These are phyloP conservation scores for Marasmius tenuissimus DNA, from an alignment of 1,284 basidiomycete genomes.

Conservation along the genomic window DNA sequence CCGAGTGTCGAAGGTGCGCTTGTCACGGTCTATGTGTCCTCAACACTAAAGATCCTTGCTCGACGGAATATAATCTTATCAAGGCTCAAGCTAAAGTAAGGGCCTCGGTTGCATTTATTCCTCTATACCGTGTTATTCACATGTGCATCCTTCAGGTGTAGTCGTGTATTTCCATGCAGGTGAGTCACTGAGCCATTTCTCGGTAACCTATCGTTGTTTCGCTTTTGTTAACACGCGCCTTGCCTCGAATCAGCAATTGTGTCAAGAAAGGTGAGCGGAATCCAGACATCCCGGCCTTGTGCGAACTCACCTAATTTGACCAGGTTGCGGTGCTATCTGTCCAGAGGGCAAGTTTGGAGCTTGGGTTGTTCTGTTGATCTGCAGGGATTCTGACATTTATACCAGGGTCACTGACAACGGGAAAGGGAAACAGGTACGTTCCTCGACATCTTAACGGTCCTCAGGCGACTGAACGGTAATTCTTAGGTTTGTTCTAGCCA, in stretches of 20 bases:
- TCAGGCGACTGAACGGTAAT: conserved; percentile 5
- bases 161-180: conserved; percentile 63
- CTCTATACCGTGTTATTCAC: conserved; percentile 12
- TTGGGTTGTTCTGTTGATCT: neutral
- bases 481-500: conserved; percentile 63
- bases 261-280: conserved; percentile 59
- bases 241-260: conserved; percentile 44
- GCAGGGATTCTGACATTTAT: conserved; percentile 9
- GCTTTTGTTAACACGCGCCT: conserved; percentile 1
- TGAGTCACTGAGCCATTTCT: conserved; percentile 16
- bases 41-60: conserved; percentile 7
- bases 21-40: neutral
- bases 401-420: conserved; percentile 66
- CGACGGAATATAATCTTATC: conserved; percentile 9
- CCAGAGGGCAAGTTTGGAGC: conserved; percentile 40
- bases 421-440: conserved; percentile 63
- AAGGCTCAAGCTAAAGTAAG: conserved; percentile 66
- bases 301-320: neutral
- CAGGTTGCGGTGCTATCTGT: conserved; percentile 43
- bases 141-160: conserved; percentile 42
- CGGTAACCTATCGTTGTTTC: neutral
- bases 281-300: neutral
- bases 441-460: neutral
- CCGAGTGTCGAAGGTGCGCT: conserved; percentile 58
- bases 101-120: conserved; percentile 7